These are phyloP conservation scores for Cyphellophora attinorum DNA, from an alignment of 2,329 filamentous ascomycete species.

Conservation along the genomic window DNA sequence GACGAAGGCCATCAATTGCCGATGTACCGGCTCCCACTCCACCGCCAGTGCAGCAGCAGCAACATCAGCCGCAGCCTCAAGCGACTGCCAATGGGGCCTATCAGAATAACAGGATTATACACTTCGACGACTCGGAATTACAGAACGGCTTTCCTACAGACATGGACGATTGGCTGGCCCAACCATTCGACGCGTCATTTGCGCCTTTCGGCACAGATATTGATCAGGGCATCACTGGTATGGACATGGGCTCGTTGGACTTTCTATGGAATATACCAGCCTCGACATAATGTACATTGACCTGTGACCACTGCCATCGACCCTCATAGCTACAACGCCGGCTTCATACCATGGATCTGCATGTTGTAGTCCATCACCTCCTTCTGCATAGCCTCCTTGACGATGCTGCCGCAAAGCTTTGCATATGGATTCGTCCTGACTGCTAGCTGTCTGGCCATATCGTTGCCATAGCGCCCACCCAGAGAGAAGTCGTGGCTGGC, in stretches of 20 bases:
- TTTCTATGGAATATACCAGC: conserved; percentile 34
- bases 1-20: neutral
- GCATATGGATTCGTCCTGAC: conserved; percentile 54
- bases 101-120: conserved; percentile 11
- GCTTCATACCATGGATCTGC: neutral
- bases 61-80: neutral
- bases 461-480: conserved; percentile 47
- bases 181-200: conserved; percentile 35
- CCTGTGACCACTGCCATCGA: too few species aligned
- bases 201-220: conserved; percentile 31
- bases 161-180: conserved; percentile 30
- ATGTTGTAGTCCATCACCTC: conserved; percentile 32
- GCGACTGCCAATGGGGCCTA: conserved; percentile 4
- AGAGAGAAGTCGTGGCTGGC: conserved; percentile 46
- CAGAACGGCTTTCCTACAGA: conserved; percentile 11
- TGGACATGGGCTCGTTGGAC: conserved; percentile 30
- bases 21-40: neutral
- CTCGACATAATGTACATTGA: neutral
- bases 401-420: conserved; percentile 53
- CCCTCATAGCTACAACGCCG: neutral
- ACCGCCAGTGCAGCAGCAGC: neutral
- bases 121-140: conserved; percentile 16
- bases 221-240: conserved; percentile 27
- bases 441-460: conserved; percentile 46
- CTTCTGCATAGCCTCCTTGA: conserved; percentile 49